Evolutionary conservation across 495 filamentous ascomycete genomes (phyloP).

Genomic region (Geopyxis carbonaria): DNA sequence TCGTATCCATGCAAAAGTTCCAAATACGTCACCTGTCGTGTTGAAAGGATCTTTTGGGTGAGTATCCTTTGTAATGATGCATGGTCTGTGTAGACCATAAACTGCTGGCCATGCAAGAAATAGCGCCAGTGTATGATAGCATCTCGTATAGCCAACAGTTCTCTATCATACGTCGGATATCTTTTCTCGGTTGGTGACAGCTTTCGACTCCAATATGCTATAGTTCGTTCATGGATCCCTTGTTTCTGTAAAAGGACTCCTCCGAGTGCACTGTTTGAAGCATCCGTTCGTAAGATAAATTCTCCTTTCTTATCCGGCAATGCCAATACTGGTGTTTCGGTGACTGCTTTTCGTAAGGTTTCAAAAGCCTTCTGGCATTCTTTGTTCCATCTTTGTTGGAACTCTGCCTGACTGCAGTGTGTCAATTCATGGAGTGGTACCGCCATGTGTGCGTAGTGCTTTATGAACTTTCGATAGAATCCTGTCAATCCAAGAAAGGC

Average conservation of each 20-base stretch:
- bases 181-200: not conserved
- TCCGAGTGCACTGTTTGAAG: not conserved
- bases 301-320: not conserved
- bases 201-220: not conserved
- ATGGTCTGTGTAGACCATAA: conserved; percentile 3
- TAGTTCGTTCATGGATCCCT: not conserved
- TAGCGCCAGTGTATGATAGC: not conserved
- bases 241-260: not conserved
- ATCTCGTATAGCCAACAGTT: not conserved
- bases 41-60: not conserved
- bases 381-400: not conserved
- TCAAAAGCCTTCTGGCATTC: not conserved
- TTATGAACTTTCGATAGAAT: not conserved
- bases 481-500: conserved; percentile 1
- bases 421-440: not conserved
- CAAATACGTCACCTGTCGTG: not conserved
- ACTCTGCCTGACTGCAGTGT: not conserved
- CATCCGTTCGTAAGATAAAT: not conserved
- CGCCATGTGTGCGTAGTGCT: not conserved
- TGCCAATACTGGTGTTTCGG: not conserved
- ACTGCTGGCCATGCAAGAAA: not conserved
- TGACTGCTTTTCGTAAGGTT: no score
- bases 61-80: conserved; percentile 2
- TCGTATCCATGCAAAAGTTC: not conserved
- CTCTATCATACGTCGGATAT: not conserved